Percentiles rank a stretch among this genome's conserved stretches.
These are phyloP conservation scores for Quillaja saponaria DNA, from an alignment of 306 rosid genomes.

Conservation along the genomic window DNA sequence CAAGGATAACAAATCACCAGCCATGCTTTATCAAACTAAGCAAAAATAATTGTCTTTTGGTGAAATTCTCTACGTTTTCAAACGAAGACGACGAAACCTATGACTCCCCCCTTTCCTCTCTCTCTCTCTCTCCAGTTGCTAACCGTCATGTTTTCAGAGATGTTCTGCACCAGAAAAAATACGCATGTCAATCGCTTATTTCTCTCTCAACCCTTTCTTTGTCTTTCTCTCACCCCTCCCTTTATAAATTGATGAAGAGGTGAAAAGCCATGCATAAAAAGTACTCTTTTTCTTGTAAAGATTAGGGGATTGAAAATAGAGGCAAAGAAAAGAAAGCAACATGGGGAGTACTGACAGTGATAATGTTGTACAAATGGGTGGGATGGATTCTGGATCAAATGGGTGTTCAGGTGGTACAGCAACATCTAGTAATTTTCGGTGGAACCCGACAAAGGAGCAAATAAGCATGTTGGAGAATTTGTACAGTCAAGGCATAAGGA, in stretches of 20 bases:
- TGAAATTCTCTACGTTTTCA: slow-evolving; percentile 28
- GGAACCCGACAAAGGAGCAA: slow-evolving; percentile 96
- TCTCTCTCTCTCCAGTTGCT: slow-evolving; percentile 41
- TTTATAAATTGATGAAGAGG: slow-evolving; percentile 41
- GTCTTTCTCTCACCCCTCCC: slow-evolving; percentile 29
- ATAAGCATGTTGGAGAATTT: slow-evolving; percentile 66
- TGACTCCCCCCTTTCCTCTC: slow-evolving; percentile 27
- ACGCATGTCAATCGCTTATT: slow-evolving; percentile 77
- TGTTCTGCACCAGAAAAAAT: slow-evolving; percentile 80
- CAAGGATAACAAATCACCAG: slow-evolving; percentile 35
- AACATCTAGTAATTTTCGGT: slow-evolving; percentile 42
- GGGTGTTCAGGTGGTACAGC: too few relatives aligned
- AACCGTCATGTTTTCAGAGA: slow-evolving; percentile 93
- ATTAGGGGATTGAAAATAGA: too few relatives aligned
- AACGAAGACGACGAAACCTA: slow-evolving; percentile 38
- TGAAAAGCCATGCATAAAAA: slow-evolving; percentile 37
- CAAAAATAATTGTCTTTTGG: slow-evolving; percentile 34
- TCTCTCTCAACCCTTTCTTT: slow-evolving; percentile 38
- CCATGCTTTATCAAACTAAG: slow-evolving; percentile 24
- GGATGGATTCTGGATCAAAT: background rate
- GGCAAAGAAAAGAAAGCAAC: too few relatives aligned
- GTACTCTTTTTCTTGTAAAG: too few relatives aligned
- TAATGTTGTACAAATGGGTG: background rate
- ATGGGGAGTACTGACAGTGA: slow-evolving; percentile 31
- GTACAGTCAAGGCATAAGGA: slow-evolving; percentile 78